phyloP scores from a whole-genome alignment of 2,329 filamentous ascomycete genomes.

The Magnaporthales sp. region DNA sequence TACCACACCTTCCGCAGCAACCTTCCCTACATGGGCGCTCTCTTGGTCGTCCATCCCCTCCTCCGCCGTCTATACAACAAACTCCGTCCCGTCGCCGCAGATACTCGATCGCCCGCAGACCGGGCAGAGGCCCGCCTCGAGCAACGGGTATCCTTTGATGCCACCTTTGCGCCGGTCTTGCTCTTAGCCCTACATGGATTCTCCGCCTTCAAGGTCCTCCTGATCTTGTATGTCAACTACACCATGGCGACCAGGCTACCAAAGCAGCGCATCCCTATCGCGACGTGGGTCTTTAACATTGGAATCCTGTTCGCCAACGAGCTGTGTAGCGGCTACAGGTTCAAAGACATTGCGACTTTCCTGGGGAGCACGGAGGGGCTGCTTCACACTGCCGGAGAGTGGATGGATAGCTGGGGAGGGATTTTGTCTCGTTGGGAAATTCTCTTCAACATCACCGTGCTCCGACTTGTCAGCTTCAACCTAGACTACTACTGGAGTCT shows the following conservation, averaged over 20 bases:
- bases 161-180: conserved; percentile 71
- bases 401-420: conserved; percentile 72
- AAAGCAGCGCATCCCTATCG: conserved; percentile 58
- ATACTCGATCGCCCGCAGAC: conserved; percentile 23
- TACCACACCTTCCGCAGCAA: conserved; percentile 81
- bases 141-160: conserved; percentile 74
- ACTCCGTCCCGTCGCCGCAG: conserved; percentile 29
- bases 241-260: conserved; percentile 66
- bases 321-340: conserved; percentile 66
- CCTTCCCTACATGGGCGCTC: conserved; percentile 66
- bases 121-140: conserved; percentile 50
- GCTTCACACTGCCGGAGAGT: conserved; percentile 29
- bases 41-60: conserved; percentile 72
- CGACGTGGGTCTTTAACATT: conserved; percentile 88
- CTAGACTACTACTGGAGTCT: conserved; percentile 93
- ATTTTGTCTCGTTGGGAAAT: conserved; percentile 90
- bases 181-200: conserved; percentile 74
- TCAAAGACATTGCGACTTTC: conserved; percentile 50
- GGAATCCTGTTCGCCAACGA: conserved; percentile 84
- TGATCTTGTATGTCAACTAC: conserved; percentile 77
- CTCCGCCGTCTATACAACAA: conserved; percentile 64
- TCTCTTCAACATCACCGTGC: conserved; percentile 92
- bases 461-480: conserved; percentile 93
- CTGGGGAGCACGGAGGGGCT: conserved; percentile 19
- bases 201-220: conserved; percentile 72